Conservation (phyloP, 805 yeast genomes). For the Debaryomyces tyrocola region DNA sequence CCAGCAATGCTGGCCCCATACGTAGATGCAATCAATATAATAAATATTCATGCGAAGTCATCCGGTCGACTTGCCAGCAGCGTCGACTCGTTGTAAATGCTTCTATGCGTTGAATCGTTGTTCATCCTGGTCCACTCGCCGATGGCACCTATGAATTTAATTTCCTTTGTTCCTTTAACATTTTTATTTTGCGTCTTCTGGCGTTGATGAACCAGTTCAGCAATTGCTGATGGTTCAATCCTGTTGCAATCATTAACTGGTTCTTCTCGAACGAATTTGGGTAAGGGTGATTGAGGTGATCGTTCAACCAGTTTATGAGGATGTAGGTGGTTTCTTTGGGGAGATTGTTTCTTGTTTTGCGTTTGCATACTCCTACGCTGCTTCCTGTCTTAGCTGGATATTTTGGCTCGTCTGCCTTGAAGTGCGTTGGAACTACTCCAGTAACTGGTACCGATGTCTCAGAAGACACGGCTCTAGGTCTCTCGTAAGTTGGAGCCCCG, state of each 20-base stretch:
- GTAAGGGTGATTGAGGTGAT: slow-evolving; percentile 77
- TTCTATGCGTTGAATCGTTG: too few species aligned
- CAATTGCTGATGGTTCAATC: slow-evolving; percentile 76
- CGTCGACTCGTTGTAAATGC: too few species aligned
- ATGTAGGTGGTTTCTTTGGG: slow-evolving; percentile 78
- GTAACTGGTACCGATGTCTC: too few species aligned
- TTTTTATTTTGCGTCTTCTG: slow-evolving; percentile 68
- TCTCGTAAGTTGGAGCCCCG: too few species aligned
- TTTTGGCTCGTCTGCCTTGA: background rate
- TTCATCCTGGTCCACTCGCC: too few species aligned
- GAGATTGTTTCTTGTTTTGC: slow-evolving; percentile 63
- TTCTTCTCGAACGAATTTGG: slow-evolving; percentile 80
- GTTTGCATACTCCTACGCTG: slow-evolving; percentile 7
- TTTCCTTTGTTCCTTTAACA: slow-evolving; percentile 41
- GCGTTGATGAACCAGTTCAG: slow-evolving; percentile 90
- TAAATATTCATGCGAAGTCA: too few species aligned
- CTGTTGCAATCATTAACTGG: slow-evolving; percentile 67
- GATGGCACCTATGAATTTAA: background rate
- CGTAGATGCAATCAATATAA: too few species aligned
- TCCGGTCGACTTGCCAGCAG: too few species aligned
- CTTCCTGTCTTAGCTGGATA: background rate
- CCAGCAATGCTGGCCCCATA: too few species aligned
- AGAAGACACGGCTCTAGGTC: too few species aligned
- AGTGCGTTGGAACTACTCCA: too few species aligned
- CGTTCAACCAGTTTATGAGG: slow-evolving; percentile 69